phyloP scores from a whole-genome alignment of 495 filamentous ascomycete species.

The Monascus purpureus region DNA sequence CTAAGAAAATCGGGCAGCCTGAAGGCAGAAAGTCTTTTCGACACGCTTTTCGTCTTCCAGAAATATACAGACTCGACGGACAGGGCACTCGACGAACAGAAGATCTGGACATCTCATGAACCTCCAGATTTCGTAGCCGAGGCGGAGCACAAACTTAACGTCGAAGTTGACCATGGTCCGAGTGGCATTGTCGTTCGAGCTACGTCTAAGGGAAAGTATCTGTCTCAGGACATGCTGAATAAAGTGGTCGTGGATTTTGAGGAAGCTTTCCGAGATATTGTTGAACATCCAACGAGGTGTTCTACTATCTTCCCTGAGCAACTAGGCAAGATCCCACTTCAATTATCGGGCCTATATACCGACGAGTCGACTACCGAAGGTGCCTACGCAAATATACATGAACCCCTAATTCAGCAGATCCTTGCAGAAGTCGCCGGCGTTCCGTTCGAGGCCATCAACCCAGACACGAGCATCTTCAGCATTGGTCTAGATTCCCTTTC shows the following conservation, averaged over 20 bases:
- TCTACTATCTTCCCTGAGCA: constrained; percentile 9
- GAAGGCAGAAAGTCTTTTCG: constrained; percentile 42
- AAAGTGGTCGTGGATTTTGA: constrained; percentile 35
- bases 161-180: constrained; percentile 11
- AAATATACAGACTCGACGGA: constrained; percentile 18
- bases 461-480: constrained; percentile 60
- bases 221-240: constrained; percentile 24
- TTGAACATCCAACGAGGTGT: constrained; percentile 15
- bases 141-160: constrained; percentile 33
- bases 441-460: constrained; percentile 42
- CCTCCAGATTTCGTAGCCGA: constrained; percentile 56
- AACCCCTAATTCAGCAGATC: constrained; percentile 41
- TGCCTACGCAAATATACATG: constrained; percentile 11
- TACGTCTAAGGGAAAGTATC: constrained; percentile 8
- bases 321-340: constrained; percentile 12
- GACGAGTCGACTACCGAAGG: not conserved
- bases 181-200: constrained; percentile 23
- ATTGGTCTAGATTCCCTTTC: constrained; percentile 85
- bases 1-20: constrained; percentile 13
- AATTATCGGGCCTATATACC: not conserved
- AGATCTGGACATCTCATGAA: constrained; percentile 43
- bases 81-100: constrained; percentile 7
- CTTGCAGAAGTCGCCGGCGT: constrained; percentile 52
- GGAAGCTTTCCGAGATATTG: constrained; percentile 24
- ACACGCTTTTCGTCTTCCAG: constrained; percentile 78